Evolutionary conservation across 1,139 yeast genomes (phyloP), one percentile per base, ranked within the genome.

Genomic region (Magnusiomyces ingens): DNA sequence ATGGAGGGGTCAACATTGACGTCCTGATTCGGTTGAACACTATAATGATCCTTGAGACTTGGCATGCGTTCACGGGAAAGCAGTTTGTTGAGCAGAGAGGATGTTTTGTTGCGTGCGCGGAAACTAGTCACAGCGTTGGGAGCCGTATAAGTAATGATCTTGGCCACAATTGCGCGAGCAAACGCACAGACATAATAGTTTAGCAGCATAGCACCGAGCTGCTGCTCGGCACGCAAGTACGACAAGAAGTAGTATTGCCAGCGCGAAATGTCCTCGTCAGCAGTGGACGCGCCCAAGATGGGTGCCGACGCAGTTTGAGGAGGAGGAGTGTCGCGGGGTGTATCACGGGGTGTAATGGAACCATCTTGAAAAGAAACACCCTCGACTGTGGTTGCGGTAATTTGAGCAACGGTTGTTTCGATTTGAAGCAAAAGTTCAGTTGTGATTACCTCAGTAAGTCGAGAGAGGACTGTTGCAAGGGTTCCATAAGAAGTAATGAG

Each of bases 401-500:
- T 53, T 29, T 60, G 60, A 4, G 75, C 71, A 48, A 70, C 72
- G 38, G 64, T 65, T 1, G 63, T 57, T 45, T 67, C 65, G 2
- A 71, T 55, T 8, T 62, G 59, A 42, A 75, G 64, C 42, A 75
- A 60, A 48, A 69, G 67, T 15, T 60, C 64, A 6, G 69, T 64
- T 50, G 68, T 56, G 51, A 64, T 52, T 46, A 60, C 47, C 22
- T 59, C 57, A 6, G 57, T 57, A 12, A 62, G 46, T 41, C 57
- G 52, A 2, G 53, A 35, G 13, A 63, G 48, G 35, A 63, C 50
- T 22, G 52, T 55, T 35, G 46, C 45, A 48, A 62, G 45, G 17
- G 50, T 51, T 13, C 50, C n/a, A 46, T 52, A 46, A 37, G 57
- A 55, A 15, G 51, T 51, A 13, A 43, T 40, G 15, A 36, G 29